Evolutionary conservation across 1,139 yeast species (phyloP).

Genomic region (Suhomyces panamericanus): DNA sequence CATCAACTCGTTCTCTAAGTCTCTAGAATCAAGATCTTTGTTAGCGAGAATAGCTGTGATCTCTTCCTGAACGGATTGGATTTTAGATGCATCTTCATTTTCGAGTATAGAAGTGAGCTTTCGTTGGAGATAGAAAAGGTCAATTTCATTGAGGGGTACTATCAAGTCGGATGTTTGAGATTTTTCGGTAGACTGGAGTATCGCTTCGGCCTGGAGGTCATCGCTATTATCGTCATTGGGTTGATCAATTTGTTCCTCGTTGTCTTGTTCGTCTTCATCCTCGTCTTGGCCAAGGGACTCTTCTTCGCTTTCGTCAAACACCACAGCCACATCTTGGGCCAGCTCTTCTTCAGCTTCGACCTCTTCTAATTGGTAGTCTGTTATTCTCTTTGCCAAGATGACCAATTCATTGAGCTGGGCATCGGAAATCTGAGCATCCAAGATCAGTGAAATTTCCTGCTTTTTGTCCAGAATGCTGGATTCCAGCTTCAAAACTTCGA

Average conservation of each 20-base stretch:
- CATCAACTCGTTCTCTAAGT: constrained; percentile 53
- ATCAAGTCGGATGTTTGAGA: not conserved
- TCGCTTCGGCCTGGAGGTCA: constrained; percentile 12
- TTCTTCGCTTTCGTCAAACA: constrained; percentile 46
- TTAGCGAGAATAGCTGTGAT: constrained; percentile 21
- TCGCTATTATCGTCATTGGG: constrained; percentile 22
- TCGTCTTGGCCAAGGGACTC: constrained; percentile 35
- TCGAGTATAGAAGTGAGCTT: constrained; percentile 17
- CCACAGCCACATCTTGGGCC: constrained; percentile 40
- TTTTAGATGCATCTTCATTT: constrained; percentile 18
- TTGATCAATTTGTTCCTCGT: constrained; percentile 25
- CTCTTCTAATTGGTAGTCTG: constrained; percentile 48
- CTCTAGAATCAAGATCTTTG: constrained; percentile 31
- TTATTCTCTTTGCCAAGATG: constrained; percentile 52
- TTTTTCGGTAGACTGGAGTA: not conserved
- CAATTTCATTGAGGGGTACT: constrained; percentile 25
- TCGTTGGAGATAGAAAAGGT: constrained; percentile 27
- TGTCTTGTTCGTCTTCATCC: constrained; percentile 25
- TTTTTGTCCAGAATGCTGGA: constrained; percentile 31
- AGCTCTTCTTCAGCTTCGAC: constrained; percentile 20
- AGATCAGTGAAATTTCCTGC: constrained; percentile 36
- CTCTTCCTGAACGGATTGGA: constrained; percentile 19
- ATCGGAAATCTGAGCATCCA: constrained; percentile 48
- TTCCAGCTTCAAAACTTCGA: constrained; percentile 60
- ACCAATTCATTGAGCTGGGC: constrained; percentile 54